These are phyloP conservation scores for Epithemia pelagica DNA, from an alignment of 108 stramenopile genomes.

Conservation along the genomic window DNA sequence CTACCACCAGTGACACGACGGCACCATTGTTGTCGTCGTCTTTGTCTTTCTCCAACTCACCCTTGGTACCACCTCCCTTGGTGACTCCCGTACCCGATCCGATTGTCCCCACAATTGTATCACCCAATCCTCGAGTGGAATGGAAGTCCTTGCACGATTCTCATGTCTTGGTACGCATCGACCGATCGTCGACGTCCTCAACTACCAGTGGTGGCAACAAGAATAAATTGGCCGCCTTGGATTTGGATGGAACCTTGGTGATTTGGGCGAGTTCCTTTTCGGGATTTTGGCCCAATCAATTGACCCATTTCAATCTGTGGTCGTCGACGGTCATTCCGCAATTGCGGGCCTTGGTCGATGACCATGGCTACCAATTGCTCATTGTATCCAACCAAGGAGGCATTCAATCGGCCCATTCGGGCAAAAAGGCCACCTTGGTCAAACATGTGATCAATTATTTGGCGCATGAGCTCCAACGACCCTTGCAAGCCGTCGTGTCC, in stretches of 20 bases:
- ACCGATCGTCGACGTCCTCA: too few relatives aligned
- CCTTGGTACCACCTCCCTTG: too few relatives aligned
- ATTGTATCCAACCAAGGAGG: constrained; percentile 79
- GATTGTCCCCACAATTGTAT: neutral
- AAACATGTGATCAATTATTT: constrained; percentile 68
- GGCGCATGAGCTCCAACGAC: constrained; percentile 45
- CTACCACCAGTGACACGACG: too few relatives aligned
- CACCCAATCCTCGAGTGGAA: neutral
- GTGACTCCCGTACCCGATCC: too few relatives aligned
- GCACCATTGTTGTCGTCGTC: too few relatives aligned
- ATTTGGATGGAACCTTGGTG: constrained; percentile 71
- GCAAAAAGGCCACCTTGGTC: constrained; percentile 63
- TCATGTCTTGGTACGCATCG: neutral
- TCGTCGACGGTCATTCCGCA: constrained; percentile 37
- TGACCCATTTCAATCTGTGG: constrained; percentile 72
- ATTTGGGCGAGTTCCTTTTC: constrained; percentile 38
- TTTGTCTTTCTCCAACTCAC: too few relatives aligned
- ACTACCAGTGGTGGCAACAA: neutral
- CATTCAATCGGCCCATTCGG: constrained; percentile 48
- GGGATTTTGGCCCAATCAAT: constrained; percentile 34
- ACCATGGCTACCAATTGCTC: constrained; percentile 45
- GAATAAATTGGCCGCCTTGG: constrained; percentile 66
- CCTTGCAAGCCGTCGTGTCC: constrained; percentile 49
- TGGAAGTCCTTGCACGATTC: neutral
- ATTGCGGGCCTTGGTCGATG: constrained; percentile 47